phyloP scores from a whole-genome alignment of 2,329 filamentous ascomycete genomes.

The Alternaria rosae region DNA sequence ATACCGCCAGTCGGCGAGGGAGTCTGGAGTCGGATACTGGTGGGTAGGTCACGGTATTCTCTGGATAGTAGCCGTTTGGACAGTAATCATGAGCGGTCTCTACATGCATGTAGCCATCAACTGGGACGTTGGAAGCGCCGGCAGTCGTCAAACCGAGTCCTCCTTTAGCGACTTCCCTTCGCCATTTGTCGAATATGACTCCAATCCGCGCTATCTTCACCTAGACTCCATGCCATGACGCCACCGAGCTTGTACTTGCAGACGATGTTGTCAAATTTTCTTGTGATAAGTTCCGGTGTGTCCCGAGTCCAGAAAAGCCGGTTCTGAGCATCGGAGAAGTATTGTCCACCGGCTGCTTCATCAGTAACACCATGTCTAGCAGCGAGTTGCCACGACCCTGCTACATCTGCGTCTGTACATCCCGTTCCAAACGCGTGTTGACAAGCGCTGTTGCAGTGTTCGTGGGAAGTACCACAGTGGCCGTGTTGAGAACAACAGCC shows the following conservation, averaged over 20 bases:
- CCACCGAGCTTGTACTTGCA: constrained; percentile 67
- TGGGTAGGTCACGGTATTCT: neutral
- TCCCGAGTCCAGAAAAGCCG: constrained; percentile 79
- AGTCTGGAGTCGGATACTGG: neutral
- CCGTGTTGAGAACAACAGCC: constrained; percentile 46
- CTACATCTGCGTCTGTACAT: constrained; percentile 60
- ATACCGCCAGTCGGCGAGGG: neutral
- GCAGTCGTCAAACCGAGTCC: neutral
- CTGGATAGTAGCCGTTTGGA: neutral
- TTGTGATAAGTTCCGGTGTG: constrained; percentile 64
- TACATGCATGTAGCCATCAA: neutral
- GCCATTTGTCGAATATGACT: constrained; percentile 55
- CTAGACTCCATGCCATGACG: constrained; percentile 78
- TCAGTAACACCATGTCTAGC: constrained; percentile 64
- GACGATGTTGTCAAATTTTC: constrained; percentile 70
- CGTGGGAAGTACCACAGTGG: constrained; percentile 38
- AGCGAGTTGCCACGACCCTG: constrained; percentile 66
- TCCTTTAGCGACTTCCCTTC: constrained; percentile 25
- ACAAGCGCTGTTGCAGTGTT: constrained; percentile 43
- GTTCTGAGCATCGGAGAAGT: constrained; percentile 69
- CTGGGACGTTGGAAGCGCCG: neutral
- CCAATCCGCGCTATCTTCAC: constrained; percentile 65
- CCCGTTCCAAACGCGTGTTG: constrained; percentile 45
- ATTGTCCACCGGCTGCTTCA: constrained; percentile 66
- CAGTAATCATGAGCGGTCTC: neutral